Evolutionary conservation across 805 yeast species (phyloP).

Genomic region (Tetrapisispora nanseiensis): DNA sequence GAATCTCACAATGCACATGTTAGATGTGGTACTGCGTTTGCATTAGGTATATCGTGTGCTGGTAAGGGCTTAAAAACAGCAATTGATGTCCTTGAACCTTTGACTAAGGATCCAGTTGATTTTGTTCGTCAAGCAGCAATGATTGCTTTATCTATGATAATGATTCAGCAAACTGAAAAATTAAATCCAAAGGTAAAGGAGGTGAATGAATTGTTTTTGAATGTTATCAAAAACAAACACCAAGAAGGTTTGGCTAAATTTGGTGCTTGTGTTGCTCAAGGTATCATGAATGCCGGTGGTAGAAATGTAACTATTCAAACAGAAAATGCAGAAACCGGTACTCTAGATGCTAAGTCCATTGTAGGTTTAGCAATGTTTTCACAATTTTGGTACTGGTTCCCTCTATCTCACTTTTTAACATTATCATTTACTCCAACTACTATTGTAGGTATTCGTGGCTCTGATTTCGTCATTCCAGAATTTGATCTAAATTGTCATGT

Average conservation of each 20-base stretch:
- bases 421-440: slow-evolving; percentile 90
- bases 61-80: slow-evolving; percentile 87
- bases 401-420: slow-evolving; percentile 84
- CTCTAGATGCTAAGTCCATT: slow-evolving; percentile 81
- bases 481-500: slow-evolving; percentile 74
- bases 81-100: slow-evolving; percentile 82
- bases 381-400: slow-evolving; percentile 99
- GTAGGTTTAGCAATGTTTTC: slow-evolving; percentile 84
- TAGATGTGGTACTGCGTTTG: slow-evolving; percentile 96
- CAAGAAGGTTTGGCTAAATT: slow-evolving; percentile 96
- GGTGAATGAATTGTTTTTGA: slow-evolving; percentile 63
- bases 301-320: slow-evolving; percentile 90
- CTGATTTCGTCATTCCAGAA: slow-evolving; percentile 78
- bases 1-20: slow-evolving; percentile 97
- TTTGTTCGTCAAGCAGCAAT: slow-evolving; percentile 97
- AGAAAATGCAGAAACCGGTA: slow-evolving; percentile 81
- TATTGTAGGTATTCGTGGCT: slow-evolving; percentile 67
- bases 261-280: slow-evolving; percentile 95
- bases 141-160: slow-evolving; percentile 82
- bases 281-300: slow-evolving; percentile 97
- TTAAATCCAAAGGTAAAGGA: slow-evolving; percentile 70
- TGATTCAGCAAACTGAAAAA: slow-evolving; percentile 80
- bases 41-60: slow-evolving; percentile 93
- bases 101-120: slow-evolving; percentile 88
- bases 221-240: slow-evolving; percentile 74